Percentiles rank a stretch among this genome's conserved stretches.
Evolutionary conservation across 1,284 basidiomycete species (phyloP).

Genomic region (Rhodofomes roseus): DNA sequence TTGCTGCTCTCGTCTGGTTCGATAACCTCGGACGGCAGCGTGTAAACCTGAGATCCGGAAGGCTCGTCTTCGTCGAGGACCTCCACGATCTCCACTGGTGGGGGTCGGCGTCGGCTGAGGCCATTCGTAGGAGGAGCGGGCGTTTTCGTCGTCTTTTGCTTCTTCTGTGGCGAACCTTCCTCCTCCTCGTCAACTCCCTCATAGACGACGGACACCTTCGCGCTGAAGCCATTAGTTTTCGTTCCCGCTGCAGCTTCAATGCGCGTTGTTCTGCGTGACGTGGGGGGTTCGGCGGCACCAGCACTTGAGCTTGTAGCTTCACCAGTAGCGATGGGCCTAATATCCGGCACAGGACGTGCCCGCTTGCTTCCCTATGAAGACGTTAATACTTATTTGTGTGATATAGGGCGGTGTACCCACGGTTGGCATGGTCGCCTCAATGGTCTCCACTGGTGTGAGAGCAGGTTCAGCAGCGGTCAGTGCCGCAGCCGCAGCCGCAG

Average conservation of each 20-base stretch:
- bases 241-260: constrained; percentile 16
- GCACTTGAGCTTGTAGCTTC: constrained; percentile 9
- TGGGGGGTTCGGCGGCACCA: constrained; percentile 4
- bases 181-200: constrained; percentile 30
- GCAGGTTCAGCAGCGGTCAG: constrained; percentile 29
- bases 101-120: background rate
- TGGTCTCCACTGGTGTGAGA: constrained; percentile 56
- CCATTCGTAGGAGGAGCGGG: constrained; percentile 3
- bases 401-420: constrained; percentile 30
- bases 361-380: constrained; percentile 60
- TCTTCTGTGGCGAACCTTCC: constrained; percentile 34
- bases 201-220: constrained; percentile 8
- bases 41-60: constrained; percentile 8
- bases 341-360: constrained; percentile 54
- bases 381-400: background rate
- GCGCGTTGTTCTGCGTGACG: constrained; percentile 20
- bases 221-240: constrained; percentile 13
- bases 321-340: constrained; percentile 19
- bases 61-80: constrained; percentile 29
- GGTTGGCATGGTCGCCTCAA: constrained; percentile 70
- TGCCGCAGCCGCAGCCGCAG: background rate
- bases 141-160: constrained; percentile 29
- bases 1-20: constrained; percentile 33
- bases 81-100: constrained; percentile 29
- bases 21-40: constrained; percentile 35